These are phyloP conservation scores for Ogataea philodendri DNA, from an alignment of 805 yeast species.

Conservation along the genomic window DNA sequence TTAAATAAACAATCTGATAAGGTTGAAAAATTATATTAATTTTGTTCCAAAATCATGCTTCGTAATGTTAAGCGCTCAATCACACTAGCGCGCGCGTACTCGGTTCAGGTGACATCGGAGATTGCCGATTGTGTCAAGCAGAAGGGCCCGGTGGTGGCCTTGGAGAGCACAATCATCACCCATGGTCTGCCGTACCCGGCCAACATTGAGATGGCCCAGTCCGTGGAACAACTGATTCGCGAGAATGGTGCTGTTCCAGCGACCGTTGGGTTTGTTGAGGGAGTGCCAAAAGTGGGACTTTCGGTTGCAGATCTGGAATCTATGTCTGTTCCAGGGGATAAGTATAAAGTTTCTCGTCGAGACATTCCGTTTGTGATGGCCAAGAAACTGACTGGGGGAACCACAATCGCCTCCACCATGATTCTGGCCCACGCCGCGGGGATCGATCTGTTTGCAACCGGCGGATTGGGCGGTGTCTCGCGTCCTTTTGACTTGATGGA, in stretches of 20 bases:
- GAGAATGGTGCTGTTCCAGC: slow-evolving; percentile 75
- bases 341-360: slow-evolving; percentile 71
- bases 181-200: slow-evolving; percentile 86
- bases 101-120: slow-evolving; percentile 39
- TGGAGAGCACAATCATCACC: slow-evolving; percentile 84
- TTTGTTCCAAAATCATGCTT: no score
- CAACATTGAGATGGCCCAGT: slow-evolving; percentile 67
- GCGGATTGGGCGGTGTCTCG: slow-evolving; percentile 92
- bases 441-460: slow-evolving; percentile 84
- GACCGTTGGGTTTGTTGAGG: slow-evolving; percentile 74
- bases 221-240: slow-evolving; percentile 63
- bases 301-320: slow-evolving; percentile 43
- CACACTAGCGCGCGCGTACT: slow-evolving; percentile 1
- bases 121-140: slow-evolving; percentile 58
- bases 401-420: slow-evolving; percentile 89
- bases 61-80: not conserved
- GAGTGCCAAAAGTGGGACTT: slow-evolving; percentile 71
- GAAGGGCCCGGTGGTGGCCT: slow-evolving; percentile 68
- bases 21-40: not conserved
- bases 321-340: slow-evolving; percentile 41
- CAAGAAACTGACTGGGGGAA: slow-evolving; percentile 68
- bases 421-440: slow-evolving; percentile 73
- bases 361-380: slow-evolving; percentile 76
- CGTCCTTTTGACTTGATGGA: slow-evolving; percentile 75
- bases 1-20: no score